phyloP scores from a whole-genome alignment of 2,329 filamentous ascomycete species.

The Penicillium sp. region DNA sequence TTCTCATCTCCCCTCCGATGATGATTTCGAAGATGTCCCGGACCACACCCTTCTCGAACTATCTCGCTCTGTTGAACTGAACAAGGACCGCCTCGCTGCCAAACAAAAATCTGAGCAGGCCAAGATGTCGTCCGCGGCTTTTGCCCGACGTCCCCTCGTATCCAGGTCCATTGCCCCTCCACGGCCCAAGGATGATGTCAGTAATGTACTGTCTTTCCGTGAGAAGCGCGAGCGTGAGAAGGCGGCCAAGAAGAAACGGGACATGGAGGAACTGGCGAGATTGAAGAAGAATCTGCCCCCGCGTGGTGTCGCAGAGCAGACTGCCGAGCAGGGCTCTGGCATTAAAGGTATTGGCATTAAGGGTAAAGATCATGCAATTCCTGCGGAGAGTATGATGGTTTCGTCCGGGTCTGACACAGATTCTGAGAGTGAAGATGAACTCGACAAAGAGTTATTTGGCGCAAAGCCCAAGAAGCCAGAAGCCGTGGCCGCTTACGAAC shows the following conservation, averaged over 20 bases:
- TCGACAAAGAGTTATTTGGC: conserved; percentile 65
- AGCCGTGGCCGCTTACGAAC: conserved; percentile 45
- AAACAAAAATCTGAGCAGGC: conserved; percentile 29
- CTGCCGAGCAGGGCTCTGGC: conserved; percentile 74
- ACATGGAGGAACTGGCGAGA: conserved; percentile 66
- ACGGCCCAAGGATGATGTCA: conserved; percentile 32
- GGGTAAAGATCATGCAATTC: conserved; percentile 72
- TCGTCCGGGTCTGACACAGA: conserved; percentile 60
- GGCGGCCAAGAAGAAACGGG: conserved; percentile 67
- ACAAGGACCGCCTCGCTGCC: conserved; percentile 36
- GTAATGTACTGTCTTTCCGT: conserved; percentile 56
- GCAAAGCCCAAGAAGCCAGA: conserved; percentile 38
- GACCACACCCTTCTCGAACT: conserved; percentile 38
- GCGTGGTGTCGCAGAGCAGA: conserved; percentile 50
- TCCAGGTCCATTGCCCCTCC: conserved; percentile 24
- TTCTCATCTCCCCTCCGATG: conserved; percentile 31
- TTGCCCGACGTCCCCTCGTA: conserved; percentile 18
- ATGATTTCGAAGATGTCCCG: conserved; percentile 41
- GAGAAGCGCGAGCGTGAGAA: conserved; percentile 70
- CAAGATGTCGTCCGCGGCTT: conserved; percentile 22
- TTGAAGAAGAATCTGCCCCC: conserved; percentile 56
- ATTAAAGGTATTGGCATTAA: conserved; percentile 65
- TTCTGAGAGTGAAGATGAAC: conserved; percentile 72
- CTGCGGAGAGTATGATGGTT: conserved; percentile 83
- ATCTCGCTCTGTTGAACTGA: conserved; percentile 42